Evolutionary conservation across 2,329 filamentous ascomycete genomes (phyloP).

Genomic region (Beauveria rudraprayagi): DNA sequence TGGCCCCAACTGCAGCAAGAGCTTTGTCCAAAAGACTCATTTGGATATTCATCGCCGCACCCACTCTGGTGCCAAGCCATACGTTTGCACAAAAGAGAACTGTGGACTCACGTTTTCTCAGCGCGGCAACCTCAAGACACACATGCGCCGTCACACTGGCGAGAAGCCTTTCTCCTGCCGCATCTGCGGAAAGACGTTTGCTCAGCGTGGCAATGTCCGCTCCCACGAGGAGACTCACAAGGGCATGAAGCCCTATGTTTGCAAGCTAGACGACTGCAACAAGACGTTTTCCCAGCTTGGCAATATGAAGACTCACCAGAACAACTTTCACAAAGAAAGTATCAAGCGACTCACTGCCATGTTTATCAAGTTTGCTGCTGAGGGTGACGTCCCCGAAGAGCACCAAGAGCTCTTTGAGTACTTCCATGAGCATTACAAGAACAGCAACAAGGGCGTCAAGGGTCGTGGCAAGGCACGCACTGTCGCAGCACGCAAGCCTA

Average conservation of each 20-base stretch:
- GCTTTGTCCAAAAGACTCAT: slow-evolving; percentile 87
- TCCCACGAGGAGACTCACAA: slow-evolving; percentile 78
- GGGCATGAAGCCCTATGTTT: slow-evolving; percentile 69
- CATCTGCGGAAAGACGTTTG: slow-evolving; percentile 73
- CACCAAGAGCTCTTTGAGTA: slow-evolving; percentile 79
- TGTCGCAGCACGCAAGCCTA: slow-evolving; percentile 35
- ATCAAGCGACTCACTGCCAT: slow-evolving; percentile 61
- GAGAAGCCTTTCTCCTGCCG: slow-evolving; percentile 78
- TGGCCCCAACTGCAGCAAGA: slow-evolving; percentile 67
- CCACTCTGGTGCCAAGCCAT: slow-evolving; percentile 86
- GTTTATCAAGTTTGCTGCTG: slow-evolving; percentile 58
- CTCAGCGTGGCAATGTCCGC: slow-evolving; percentile 77
- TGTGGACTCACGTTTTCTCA: slow-evolving; percentile 83
- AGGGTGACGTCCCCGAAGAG: slow-evolving; percentile 45
- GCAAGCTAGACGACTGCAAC: slow-evolving; percentile 72
- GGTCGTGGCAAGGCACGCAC: slow-evolving; percentile 80
- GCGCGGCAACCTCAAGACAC: slow-evolving; percentile 85
- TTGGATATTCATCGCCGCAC: slow-evolving; percentile 81
- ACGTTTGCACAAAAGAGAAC: slow-evolving; percentile 61
- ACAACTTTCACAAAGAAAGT: slow-evolving; percentile 80
- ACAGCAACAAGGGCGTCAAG: slow-evolving; percentile 97
- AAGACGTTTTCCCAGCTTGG: slow-evolving; percentile 87
- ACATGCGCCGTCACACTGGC: slow-evolving; percentile 79
- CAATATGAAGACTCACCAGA: slow-evolving; percentile 93
- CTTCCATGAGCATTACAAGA: slow-evolving; percentile 85